Base-by-base conservation (phyloP, 139 green algal species). In the Chara braunii region DNA sequence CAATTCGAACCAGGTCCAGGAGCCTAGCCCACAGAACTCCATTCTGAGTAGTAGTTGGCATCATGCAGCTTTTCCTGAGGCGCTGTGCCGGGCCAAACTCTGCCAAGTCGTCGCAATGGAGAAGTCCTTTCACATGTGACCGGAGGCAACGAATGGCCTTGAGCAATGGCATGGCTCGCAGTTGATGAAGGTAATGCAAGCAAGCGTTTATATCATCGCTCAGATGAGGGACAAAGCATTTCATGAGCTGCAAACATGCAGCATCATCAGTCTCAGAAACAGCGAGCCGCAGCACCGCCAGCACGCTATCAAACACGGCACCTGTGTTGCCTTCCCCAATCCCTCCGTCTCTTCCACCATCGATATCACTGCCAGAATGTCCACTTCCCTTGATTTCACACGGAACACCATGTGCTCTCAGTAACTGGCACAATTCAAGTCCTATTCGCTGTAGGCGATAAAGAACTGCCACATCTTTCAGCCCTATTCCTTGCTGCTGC, bases 381-480 rank as follows among this genome's bases (percentile, higher is more conserved):
- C 51, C 55, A 24, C 28, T 26, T 9, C 55, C 55, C 8, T 23
- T 64, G 35, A 26, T n/a, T 18, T 23, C 30, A 32, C 40, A 48
- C 40, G 40, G 31, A 3, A 64, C 51, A n/a, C 55, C 55, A 9
- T 28, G 55, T 14, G 24, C 34, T 14, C 34, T 24, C 30, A 64
- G 55, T n/a, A 18, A 22, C 5, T 59, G 55, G 22, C 29, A 8
- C n/a, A 64, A n/a, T 8, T 55, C 55, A 23, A 37, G 35, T 6
- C 55, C 55, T 24, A 64, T 37, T 2, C 24, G 14, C 11, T 64
- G 55, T 37, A 64, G 24, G 9, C 55, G 55, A 37, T 64, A 64
- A 23, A 64, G 31, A 3, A 64, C 34, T 2, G 31, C 55, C 2
- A 64, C 30, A n/a, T 64, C 24, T 26, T 28, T 56, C 55, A 54